These are phyloP conservation scores for Phytopythium kandeliae DNA, from an alignment of 352 stramenopile genomes.

Conservation along the genomic window DNA sequence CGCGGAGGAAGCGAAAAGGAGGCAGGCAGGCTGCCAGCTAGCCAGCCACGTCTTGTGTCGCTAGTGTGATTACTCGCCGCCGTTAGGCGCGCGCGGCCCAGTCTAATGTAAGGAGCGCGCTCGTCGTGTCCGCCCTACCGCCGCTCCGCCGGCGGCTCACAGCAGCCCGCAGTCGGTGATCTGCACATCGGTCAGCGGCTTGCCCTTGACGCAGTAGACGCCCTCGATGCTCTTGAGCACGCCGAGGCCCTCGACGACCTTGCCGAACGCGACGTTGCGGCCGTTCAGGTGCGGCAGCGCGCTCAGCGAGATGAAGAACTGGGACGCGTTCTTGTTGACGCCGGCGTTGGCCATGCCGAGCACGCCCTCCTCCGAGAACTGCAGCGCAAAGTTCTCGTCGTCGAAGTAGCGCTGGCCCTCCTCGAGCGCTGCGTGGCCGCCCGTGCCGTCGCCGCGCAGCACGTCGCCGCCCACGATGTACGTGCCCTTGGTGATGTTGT, in stretches of 20 bases:
- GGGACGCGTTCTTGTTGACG: slow-evolving; percentile 97
- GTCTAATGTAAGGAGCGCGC: neutral
- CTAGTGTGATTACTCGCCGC: neutral
- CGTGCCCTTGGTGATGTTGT: slow-evolving; percentile 81
- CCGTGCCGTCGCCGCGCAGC: slow-evolving; percentile 64
- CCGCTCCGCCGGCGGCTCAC: slow-evolving; percentile 20
- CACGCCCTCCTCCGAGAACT: slow-evolving; percentile 80
- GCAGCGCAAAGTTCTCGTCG: slow-evolving; percentile 84
- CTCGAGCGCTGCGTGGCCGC: slow-evolving; percentile 68
- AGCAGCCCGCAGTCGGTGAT: slow-evolving; percentile 78
- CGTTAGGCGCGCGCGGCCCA: neutral
- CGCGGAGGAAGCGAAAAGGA: too few species aligned
- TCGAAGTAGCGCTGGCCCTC: slow-evolving; percentile 71
- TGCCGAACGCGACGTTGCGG: slow-evolving; percentile 85
- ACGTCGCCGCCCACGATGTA: slow-evolving; percentile 77
- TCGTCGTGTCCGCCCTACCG: too few species aligned
- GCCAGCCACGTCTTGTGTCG: neutral
- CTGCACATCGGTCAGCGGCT: slow-evolving; percentile 73
- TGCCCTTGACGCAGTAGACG: slow-evolving; percentile 81
- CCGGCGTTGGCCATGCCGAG: slow-evolving; percentile 98
- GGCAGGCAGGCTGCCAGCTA: too few species aligned
- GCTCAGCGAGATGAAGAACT: slow-evolving; percentile 99
- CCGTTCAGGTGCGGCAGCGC: slow-evolving; percentile 81
- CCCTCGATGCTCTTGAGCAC: slow-evolving; percentile 80
- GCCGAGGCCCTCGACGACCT: slow-evolving; percentile 78